A percentile compares a stretch with the other conserved stretches of the same genome.
phyloP scores from a whole-genome alignment of 768 basidiomycete species.

The Psilocybe subaeruginosa region DNA sequence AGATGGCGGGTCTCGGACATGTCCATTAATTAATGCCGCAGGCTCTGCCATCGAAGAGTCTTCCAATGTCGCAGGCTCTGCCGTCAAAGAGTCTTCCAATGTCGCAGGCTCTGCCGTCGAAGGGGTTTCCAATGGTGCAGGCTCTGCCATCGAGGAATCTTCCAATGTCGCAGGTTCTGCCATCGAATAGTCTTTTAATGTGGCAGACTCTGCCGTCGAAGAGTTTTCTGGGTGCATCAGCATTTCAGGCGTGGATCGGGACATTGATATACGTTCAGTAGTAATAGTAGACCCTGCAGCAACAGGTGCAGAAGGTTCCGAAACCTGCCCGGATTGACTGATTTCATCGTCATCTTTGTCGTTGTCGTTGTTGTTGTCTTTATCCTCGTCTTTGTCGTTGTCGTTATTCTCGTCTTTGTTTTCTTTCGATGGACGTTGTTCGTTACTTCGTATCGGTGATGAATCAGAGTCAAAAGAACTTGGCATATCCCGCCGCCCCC shows the following conservation, averaged over 20 bases:
- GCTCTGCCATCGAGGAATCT: no score
- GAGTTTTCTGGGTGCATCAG: background rate
- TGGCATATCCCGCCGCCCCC: constrained; percentile 12
- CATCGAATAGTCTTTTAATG: no score
- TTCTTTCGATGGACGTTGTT: background rate
- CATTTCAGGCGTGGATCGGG: background rate
- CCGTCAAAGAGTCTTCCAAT: no score
- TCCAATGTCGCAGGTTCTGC: background rate
- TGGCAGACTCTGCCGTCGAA: no score
- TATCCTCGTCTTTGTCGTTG: no score
- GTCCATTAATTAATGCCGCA: background rate
- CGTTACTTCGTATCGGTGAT: background rate
- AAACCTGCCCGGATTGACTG: background rate
- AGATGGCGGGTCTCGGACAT: background rate
- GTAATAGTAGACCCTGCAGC: background rate
- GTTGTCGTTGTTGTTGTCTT: no score
- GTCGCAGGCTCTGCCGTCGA: no score
- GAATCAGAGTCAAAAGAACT: background rate
- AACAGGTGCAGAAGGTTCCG: background rate
- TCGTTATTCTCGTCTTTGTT: no score
- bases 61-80: no score
- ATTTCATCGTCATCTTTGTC: background rate
- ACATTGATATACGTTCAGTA: background rate
- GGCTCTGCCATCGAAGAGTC: no score
- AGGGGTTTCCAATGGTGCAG: background rate